Base-by-base conservation (phyloP, 495 filamentous ascomycete genomes). In the Talaromyces liani region DNA sequence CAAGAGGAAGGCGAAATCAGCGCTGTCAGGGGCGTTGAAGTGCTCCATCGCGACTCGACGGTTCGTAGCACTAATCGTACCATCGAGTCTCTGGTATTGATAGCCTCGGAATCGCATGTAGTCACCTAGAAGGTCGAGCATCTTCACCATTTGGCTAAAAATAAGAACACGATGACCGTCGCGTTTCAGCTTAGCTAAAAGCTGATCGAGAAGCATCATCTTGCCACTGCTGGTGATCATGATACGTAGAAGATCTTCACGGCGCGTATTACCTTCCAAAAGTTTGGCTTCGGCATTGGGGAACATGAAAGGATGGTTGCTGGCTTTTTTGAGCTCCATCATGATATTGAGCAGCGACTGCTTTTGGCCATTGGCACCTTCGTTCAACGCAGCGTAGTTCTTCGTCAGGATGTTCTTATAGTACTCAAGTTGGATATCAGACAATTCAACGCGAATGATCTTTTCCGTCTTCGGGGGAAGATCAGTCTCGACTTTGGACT, bases 131-230 rank as follows among this genome's bases (percentile, higher is more conserved):
- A 99, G 92, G 68, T 99, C 92, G 4, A 99, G 85, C 87, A 99
- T 97, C 73, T 92, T 94, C 36, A 99, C 94, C 95, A 99, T 98
- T 73, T 98, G 95, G 66, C 94, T 97, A 78, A 99, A 99, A 56
- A 99, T 97, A 67, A 99, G 72, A 33, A 99, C 95, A 16, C 94
- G 91, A 72, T 99, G 94, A 58, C 89, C 89, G 67, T 99, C 93
- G 62, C 85, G 85, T 73, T 88, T 95, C 55, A 98, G 77, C 76
- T 98, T 99, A 6, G 88, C 86, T 29, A 99, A 83, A 29, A 99
- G 85, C 69, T 90, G 91, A 65, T 99, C 93, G 12, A 99, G 85
- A 56, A 99, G 83, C 88, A 98, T 97, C 93, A 99, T 96, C 76
- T 99, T 99, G 63, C 94, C 94, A 72, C 95, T 98, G 68, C 91